A percentile compares a stretch with the other conserved stretches of the same genome.
phyloP scores from a whole-genome alignment of 2,329 filamentous ascomycete species.

The Immersiporthe knoxdaviesiana region DNA sequence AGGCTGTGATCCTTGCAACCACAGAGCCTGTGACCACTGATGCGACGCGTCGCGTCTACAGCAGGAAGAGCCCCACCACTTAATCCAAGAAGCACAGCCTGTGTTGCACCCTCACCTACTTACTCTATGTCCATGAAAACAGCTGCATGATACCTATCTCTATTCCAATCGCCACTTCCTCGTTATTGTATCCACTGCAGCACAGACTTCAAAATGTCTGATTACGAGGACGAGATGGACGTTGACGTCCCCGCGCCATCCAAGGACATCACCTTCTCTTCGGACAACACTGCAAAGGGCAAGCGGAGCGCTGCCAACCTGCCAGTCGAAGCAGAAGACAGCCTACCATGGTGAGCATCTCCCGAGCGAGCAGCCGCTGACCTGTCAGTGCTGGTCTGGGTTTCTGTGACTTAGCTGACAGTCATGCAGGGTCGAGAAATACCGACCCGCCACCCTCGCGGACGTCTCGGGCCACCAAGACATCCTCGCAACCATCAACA shows the following conservation, averaged over 20 bases:
- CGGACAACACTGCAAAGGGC: slow-evolving; percentile 76
- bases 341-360: slow-evolving; percentile 75
- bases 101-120: neutral
- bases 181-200: neutral
- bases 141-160: neutral
- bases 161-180: neutral
- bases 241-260: slow-evolving; percentile 54
- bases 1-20: neutral
- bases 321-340: slow-evolving; percentile 91
- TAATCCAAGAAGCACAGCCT: slow-evolving; percentile 11
- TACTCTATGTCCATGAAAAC: neutral
- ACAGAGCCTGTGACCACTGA: neutral
- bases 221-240: slow-evolving; percentile 65
- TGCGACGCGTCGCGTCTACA: slow-evolving; percentile 17
- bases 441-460: slow-evolving; percentile 82
- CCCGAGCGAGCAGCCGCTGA: slow-evolving; percentile 27
- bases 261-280: slow-evolving; percentile 68
- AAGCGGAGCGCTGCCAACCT: slow-evolving; percentile 92
- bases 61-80: slow-evolving; percentile 15
- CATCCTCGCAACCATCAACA: slow-evolving; percentile 96
- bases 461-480: slow-evolving; percentile 98
- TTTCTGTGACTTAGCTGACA: slow-evolving; percentile 25
- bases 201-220: slow-evolving; percentile 53
- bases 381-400: neutral
- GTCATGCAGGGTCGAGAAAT: slow-evolving; percentile 84